Percentiles rank a stretch among this genome's conserved stretches.
These are phyloP conservation scores for Aegilops longissima DNA, from an alignment of 176 grass and related monocot genomes.

Conservation along the genomic window DNA sequence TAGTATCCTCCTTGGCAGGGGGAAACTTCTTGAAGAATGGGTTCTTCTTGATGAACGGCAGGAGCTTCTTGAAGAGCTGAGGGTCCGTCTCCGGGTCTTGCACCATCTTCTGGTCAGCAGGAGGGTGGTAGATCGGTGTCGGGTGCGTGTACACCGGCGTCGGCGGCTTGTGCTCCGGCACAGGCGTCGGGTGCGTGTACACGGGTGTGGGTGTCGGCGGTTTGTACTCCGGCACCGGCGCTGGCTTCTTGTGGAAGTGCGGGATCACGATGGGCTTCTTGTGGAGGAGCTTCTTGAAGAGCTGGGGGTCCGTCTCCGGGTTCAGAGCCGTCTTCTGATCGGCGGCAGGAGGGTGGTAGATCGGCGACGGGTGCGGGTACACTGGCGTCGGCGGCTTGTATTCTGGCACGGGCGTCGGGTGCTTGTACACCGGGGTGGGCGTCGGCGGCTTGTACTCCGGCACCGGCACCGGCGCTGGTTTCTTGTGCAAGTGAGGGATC, in stretches of 20 bases:
- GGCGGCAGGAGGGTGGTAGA: conserved; percentile 33
- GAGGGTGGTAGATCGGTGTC: conserved; percentile 26
- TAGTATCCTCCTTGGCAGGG: conserved; percentile 7
- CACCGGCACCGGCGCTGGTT: background rate
- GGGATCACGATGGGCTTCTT: conserved; percentile 6
- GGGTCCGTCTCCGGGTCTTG: conserved; percentile 18
- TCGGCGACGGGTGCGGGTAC: background rate
- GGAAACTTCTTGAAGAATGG: conserved; percentile 18
- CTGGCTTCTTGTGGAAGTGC: conserved; percentile 16
- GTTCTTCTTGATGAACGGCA: conserved; percentile 42
- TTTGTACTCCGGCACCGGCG: background rate
- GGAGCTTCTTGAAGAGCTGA: conserved; percentile 34
- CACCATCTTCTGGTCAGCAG: conserved; percentile 23
- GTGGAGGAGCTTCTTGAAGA: conserved; percentile 22
- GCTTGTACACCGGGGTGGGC: background rate
- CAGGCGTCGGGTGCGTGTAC: background rate
- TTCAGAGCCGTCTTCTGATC: background rate
- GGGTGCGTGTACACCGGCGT: conserved; percentile 10
- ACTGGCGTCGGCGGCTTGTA: background rate
- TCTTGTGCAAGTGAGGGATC: conserved; percentile 21
- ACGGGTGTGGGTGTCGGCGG: background rate
- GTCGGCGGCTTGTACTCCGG: background rate
- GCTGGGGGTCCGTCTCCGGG: background rate
- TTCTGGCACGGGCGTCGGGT: background rate
- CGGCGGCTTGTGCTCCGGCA: background rate